Evolutionary conservation across 306 rosid species (phyloP).

Genomic region (Citrullus mucosospermus): DNA sequence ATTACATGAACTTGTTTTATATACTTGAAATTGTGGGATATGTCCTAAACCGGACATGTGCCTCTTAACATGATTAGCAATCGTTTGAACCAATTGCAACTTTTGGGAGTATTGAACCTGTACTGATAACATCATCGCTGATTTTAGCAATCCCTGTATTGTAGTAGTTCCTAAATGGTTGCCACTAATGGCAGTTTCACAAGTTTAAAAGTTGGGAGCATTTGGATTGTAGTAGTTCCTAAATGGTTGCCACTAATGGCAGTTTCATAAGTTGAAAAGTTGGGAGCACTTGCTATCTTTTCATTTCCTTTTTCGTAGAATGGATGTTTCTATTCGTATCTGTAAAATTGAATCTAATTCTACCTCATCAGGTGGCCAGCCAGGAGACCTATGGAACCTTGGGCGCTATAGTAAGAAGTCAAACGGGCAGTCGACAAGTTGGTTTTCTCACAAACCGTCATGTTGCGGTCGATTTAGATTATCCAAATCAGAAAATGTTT

Average conservation of each 20-base stretch:
- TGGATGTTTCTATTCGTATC: not conserved
- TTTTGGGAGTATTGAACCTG: not conserved
- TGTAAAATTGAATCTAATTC: not conserved
- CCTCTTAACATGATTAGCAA: not conserved
- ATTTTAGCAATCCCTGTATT: not conserved
- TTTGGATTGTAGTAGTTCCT: no score
- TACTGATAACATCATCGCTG: not conserved
- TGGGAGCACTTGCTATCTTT: not conserved
- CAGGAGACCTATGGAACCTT: constrained; percentile 97
- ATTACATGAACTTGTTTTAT: not conserved
- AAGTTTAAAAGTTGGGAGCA: no score
- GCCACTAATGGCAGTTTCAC: no score
- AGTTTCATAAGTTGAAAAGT: not conserved
- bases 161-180: not conserved
- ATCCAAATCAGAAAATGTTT: constrained; percentile 99
- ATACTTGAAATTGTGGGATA: not conserved
- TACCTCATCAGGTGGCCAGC: constrained; percentile 63
- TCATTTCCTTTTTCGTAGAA: not conserved
- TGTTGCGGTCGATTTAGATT: constrained; percentile 92
- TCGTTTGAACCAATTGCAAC: not conserved
- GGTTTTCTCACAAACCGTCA: constrained; percentile 98
- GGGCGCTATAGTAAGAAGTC: constrained; percentile 97
- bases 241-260: not conserved
- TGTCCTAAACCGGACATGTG: not conserved
- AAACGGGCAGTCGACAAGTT: constrained; percentile 84